Percentiles rank a stretch among this genome's conserved stretches.
phyloP scores from a whole-genome alignment of 768 basidiomycete species.

The Lactarius akahatsu region DNA sequence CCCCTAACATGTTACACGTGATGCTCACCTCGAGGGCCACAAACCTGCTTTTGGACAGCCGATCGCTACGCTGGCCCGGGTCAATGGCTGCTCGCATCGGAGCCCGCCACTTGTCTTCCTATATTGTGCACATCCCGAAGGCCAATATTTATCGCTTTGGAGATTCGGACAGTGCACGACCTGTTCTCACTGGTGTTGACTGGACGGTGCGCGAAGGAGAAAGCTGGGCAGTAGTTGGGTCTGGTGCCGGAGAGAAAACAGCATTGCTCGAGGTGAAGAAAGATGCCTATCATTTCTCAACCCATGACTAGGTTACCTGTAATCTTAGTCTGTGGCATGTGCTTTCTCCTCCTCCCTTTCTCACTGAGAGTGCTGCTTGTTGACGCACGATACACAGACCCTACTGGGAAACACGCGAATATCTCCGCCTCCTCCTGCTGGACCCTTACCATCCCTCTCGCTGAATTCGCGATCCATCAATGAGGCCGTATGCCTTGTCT shows the following conservation, averaged over 20 bases:
- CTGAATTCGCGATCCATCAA: conserved; percentile 41
- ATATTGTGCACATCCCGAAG: conserved; percentile 39
- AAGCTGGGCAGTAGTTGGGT: conserved; percentile 75
- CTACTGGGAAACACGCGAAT: conserved; percentile 72
- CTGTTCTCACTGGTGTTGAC: conserved; percentile 51
- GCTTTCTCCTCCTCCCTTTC: neutral
- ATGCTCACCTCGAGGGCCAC: too few species aligned
- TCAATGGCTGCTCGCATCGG: neutral
- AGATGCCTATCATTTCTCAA: neutral
- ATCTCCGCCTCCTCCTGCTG: conserved; percentile 60
- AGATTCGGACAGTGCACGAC: conserved; percentile 44
- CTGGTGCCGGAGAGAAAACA: conserved; percentile 61
- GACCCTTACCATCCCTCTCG: conserved; percentile 76
- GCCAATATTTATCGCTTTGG: conserved; percentile 62
- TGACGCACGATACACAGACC: conserved; percentile 41
- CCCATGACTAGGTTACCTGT: neutral
- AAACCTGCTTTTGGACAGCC: neutral
- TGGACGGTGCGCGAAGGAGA: conserved; percentile 64
- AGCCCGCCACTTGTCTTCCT: neutral
- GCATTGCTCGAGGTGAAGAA: conserved; percentile 61
- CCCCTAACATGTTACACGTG: too few species aligned
- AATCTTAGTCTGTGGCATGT: neutral
- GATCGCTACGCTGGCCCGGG: neutral
- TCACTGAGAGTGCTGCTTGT: neutral
- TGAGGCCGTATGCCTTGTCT: conserved; percentile 53